Evolutionary conservation across 805 yeast species (phyloP).

Genomic region (Nematodospora valgi): DNA sequence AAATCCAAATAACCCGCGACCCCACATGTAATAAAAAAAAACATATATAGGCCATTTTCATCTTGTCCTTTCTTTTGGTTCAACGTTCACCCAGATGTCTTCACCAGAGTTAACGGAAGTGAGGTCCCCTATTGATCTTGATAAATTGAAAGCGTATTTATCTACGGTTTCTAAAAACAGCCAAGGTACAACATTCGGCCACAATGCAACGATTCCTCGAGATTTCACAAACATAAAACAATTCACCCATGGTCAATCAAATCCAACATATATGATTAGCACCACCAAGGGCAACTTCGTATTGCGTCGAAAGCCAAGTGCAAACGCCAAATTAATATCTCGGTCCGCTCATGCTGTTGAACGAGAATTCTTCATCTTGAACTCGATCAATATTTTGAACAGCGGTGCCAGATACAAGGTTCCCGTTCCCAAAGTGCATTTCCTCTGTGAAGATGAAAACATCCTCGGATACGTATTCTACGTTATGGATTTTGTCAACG

Average conservation of each 20-base stretch:
- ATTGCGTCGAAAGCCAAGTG: slow-evolving; percentile 54
- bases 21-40: slow-evolving; percentile 1
- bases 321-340: slow-evolving; percentile 47
- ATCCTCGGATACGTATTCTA: slow-evolving; percentile 56
- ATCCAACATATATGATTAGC: slow-evolving; percentile 53
- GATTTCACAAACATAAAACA: slow-evolving; percentile 37
- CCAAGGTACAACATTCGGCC: slow-evolving; percentile 21
- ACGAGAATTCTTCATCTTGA: slow-evolving; percentile 52
- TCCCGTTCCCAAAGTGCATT: slow-evolving; percentile 52
- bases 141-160: slow-evolving; percentile 21
- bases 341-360: slow-evolving; percentile 62
- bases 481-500: slow-evolving; percentile 57
- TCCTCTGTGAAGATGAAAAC: slow-evolving; percentile 55
- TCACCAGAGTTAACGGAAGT: slow-evolving; percentile 26
- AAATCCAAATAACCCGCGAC: neutral
- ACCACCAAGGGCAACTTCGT: slow-evolving; percentile 44
- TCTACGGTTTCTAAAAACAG: slow-evolving; percentile 10
- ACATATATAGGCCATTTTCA: neutral
- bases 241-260: slow-evolving; percentile 61
- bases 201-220: slow-evolving; percentile 14
- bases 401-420: slow-evolving; percentile 23
- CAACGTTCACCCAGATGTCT: slow-evolving; percentile 4
- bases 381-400: slow-evolving; percentile 30
- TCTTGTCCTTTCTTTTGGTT: too few relatives aligned
- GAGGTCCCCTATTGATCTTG: slow-evolving; percentile 30